Evolutionary conservation across 2,329 filamentous ascomycete genomes (phyloP).

Genomic region (Aotearoamyces nothofagi): DNA sequence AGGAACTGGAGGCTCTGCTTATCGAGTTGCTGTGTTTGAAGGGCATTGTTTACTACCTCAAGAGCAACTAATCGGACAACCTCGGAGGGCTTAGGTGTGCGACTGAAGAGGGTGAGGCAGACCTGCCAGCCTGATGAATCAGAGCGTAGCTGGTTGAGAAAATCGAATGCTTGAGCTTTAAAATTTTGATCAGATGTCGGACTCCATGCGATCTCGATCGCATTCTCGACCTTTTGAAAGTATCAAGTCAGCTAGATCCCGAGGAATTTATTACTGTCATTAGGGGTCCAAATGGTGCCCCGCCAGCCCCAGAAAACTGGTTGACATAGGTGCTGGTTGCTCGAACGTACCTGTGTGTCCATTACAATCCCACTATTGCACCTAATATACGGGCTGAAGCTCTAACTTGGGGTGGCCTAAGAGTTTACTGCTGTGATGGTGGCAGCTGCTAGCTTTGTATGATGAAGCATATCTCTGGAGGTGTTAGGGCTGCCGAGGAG

Average conservation of each 20-base stretch:
- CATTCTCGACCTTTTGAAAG: constrained; percentile 70
- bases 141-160: constrained; percentile 61
- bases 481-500: too few species aligned
- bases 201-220: constrained; percentile 87
- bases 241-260: constrained; percentile 1
- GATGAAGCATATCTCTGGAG: too few species aligned
- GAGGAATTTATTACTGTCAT: not conserved
- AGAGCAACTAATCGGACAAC: constrained; percentile 79
- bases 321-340: not conserved
- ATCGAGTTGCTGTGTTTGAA: constrained; percentile 68
- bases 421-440: too few species aligned
- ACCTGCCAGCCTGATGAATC: constrained; percentile 83
- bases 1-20: constrained; percentile 56
- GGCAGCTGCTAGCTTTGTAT: too few species aligned
- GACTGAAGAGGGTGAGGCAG: constrained; percentile 73
- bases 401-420: too few species aligned
- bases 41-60: constrained; percentile 84
- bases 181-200: constrained; percentile 59
- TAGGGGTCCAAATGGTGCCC: not conserved
- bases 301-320: not conserved
- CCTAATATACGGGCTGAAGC: too few species aligned
- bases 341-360: constrained; percentile 1
- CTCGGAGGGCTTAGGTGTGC: constrained; percentile 60
- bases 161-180: constrained; percentile 72
- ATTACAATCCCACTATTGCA: too few species aligned